phyloP scores from a whole-genome alignment of 257 asterid species.

The Lavandula angustifolia region DNA sequence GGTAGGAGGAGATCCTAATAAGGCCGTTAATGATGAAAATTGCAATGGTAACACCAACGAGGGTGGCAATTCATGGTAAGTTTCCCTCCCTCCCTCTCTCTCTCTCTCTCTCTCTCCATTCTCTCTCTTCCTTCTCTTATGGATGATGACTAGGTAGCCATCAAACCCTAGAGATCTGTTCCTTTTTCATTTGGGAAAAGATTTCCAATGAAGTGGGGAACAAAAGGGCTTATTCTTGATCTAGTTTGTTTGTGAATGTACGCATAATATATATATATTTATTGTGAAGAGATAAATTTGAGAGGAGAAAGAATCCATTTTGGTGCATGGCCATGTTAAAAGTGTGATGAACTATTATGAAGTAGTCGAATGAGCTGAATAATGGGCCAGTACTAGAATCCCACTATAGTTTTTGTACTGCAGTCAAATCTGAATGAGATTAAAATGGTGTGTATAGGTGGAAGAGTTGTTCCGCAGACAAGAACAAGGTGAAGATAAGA shows the following conservation, averaged over 20 bases:
- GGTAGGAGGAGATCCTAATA: conserved; percentile 73
- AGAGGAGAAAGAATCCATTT: neutral
- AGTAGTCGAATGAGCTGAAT: conserved; percentile 27
- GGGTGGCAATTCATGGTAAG: conserved; percentile 61
- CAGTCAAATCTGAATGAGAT: conserved; percentile 18
- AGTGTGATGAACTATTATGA: conserved; percentile 36
- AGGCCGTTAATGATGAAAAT: conserved; percentile 52
- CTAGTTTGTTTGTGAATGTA: neutral
- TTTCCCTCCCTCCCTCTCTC: neutral
- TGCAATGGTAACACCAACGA: conserved; percentile 55
- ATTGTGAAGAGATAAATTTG: conserved; percentile 4
- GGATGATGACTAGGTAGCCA: conserved; percentile 8
- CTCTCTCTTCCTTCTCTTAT: neutral
- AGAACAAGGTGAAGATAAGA: conserved; percentile 74
- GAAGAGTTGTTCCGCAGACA: conserved; percentile 64
- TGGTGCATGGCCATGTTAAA: conserved; percentile 29
- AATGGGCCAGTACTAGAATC: conserved; percentile 33
- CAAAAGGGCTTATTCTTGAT: conserved; percentile 6
- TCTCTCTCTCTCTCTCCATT: neutral
- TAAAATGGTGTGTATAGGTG: conserved; percentile 46
- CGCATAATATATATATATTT: neutral
- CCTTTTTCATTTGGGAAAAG: conserved; percentile 22
- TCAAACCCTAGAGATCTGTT: conserved; percentile 33
- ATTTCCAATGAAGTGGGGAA: conserved; percentile 25
- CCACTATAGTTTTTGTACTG: conserved; percentile 39